A percentile compares a stretch with the other conserved stretches of the same genome.
These are phyloP conservation scores for Colletotrichum spaethianum DNA, from an alignment of 2,329 filamentous ascomycete genomes.

Conservation along the genomic window DNA sequence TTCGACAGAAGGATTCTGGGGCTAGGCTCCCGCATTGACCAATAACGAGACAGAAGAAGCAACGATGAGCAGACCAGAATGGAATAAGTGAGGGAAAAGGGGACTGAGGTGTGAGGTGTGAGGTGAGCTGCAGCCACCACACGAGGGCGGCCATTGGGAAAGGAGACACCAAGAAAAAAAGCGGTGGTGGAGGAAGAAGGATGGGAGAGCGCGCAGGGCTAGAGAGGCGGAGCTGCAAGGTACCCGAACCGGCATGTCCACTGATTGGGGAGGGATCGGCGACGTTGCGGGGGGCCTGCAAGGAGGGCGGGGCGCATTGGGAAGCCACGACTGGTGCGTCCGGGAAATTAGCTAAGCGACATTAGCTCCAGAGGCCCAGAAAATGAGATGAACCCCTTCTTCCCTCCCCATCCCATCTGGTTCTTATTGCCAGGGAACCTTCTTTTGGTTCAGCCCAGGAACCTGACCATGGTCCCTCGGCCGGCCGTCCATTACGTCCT, in stretches of 20 bases:
- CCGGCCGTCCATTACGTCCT: conserved; percentile 20
- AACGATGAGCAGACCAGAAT: conserved; percentile 3
- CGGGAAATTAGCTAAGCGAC: conserved; percentile 45
- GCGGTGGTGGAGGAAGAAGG: background rate
- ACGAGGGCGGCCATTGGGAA: background rate
- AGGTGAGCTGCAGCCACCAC: conserved; percentile 6
- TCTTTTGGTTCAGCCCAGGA: background rate
- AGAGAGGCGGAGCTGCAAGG: conserved; percentile 37
- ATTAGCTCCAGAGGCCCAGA: conserved; percentile 38
- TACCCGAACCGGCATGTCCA: conserved; percentile 22
- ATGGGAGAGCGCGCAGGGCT: conserved; percentile 5
- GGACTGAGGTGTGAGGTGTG: conserved; percentile 5
- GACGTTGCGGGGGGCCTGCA: conserved; percentile 20
- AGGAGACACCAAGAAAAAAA: background rate
- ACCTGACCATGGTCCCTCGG: background rate
- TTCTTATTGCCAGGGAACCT: background rate
- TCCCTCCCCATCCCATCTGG: background rate
- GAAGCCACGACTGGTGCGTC: conserved; percentile 13
- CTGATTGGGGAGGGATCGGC: conserved; percentile 37
- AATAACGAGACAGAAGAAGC: conserved; percentile 27
- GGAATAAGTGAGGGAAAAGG: background rate
- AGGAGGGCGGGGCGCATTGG: background rate
- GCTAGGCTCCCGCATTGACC: conserved; percentile 12
- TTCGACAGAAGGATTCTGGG: conserved; percentile 7
- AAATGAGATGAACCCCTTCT: conserved; percentile 38